Evolutionary conservation across 1,284 basidiomycete genomes (phyloP), one percentile per base, ranked within the genome.

Genomic region (Pisolithus thermaeus): DNA sequence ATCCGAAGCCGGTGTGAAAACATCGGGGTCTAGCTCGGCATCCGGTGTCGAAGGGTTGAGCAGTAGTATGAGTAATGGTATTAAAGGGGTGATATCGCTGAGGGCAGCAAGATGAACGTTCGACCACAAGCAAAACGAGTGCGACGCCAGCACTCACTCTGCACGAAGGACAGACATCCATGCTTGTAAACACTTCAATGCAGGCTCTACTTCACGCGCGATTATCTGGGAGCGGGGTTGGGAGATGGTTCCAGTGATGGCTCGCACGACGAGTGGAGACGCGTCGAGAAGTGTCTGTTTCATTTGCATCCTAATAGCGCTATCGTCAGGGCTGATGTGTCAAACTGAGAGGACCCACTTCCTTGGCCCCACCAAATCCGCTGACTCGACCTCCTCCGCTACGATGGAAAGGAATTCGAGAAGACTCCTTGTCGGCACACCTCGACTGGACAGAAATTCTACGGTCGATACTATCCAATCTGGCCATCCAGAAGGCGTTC

Each of bases 371-470:
- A 90, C 67, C 49, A 95, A 68, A 65, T 90, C 88, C 6, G 88
- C 86, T 35, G 79, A 77, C 14, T 77, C 75, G 12, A 90, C 76
- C 63, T 95, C 92, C 62, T 94, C 90, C 1, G 89, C 87, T 0
- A 81, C 84, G 51, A 93, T 93, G n/a, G 81, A 76, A 25, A 92
- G 72, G 69, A 92, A 92, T 58, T 92, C 89, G 41, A 92, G 76
- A 25, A 88, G 66, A 49, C 78, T 66, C 53, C 83, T 82, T 1
- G 75, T 68, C 4, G 77, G 65, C 0, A 77, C 77, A 18, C 84
- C 80, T 6, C 74, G 73, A 7, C 69, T 70, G 0, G 83, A 86
- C 50, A 91, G 73, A 1, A 73, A 69, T 2, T 77, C 74, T 12
- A 87, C 73, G 30, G 78, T 79, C 0, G 73, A 72, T 12, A 83